A percentile compares a stretch with the other conserved stretches of the same genome.
Conservation (phyloP, 164 flowering plant species). For the Aristolochia fimbriata region DNA sequence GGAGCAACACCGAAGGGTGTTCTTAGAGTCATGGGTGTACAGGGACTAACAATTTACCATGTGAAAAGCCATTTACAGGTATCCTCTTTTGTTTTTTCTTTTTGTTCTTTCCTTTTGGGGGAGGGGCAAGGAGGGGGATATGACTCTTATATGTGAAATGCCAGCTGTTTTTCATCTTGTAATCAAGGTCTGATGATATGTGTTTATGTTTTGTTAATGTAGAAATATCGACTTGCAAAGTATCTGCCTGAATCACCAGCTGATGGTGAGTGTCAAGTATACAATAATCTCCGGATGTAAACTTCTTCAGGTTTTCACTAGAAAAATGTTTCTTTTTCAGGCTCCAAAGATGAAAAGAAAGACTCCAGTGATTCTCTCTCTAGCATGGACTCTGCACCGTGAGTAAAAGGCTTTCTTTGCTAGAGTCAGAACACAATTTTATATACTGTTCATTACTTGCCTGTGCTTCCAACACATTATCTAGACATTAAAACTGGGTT, state of each 20-base stretch:
- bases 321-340: slow-evolving; percentile 12
- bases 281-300: neutral
- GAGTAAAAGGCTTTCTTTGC: slow-evolving; percentile 10
- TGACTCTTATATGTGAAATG: too few species aligned
- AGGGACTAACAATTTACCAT: slow-evolving; percentile 68
- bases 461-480: neutral
- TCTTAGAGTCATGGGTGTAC: slow-evolving; percentile 64
- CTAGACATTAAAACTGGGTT: neutral
- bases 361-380: slow-evolving; percentile 43
- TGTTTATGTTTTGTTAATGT: neutral
- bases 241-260: slow-evolving; percentile 57
- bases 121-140: too few species aligned
- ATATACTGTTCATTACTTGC: neutral
- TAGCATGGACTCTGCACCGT: slow-evolving; percentile 50
- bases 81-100: neutral
- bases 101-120: neutral
- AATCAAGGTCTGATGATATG: too few species aligned
- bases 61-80: slow-evolving; percentile 78
- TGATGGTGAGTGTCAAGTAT: slow-evolving; percentile 33
- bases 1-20: slow-evolving; percentile 81
- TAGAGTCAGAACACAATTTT: neutral
- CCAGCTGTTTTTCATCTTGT: too few species aligned
- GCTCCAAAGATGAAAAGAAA: slow-evolving; percentile 53
- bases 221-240: slow-evolving; percentile 70
- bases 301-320: too few species aligned